phyloP scores from a whole-genome alignment of 2,329 filamentous ascomycete genomes.

The Xylariaceae sp. region DNA sequence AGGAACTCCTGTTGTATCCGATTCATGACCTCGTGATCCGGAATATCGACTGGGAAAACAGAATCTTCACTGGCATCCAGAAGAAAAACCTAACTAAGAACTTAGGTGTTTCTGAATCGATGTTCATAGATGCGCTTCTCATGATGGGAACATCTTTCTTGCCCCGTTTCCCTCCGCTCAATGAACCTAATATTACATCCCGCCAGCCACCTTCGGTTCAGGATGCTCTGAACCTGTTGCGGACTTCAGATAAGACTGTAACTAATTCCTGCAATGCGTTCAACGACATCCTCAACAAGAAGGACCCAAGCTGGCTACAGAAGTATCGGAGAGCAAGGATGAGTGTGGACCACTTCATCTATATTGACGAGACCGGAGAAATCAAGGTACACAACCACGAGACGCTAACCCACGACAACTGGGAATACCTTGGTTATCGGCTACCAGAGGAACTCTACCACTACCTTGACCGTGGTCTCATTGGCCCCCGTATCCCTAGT shows the following conservation, averaged over 20 bases:
- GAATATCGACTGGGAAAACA: constrained; percentile 62
- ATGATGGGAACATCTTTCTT: constrained; percentile 80
- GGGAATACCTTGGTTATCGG: constrained; percentile 85
- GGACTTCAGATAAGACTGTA: constrained; percentile 63
- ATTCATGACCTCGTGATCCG: constrained; percentile 69
- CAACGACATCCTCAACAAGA: constrained; percentile 65
- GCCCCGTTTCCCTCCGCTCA: constrained; percentile 70
- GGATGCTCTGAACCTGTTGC: constrained; percentile 74
- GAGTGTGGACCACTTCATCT: constrained; percentile 81
- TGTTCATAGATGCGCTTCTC: constrained; percentile 78
- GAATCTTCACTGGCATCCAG: constrained; percentile 56
- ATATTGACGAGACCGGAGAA: constrained; percentile 71
- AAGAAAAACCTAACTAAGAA: constrained; percentile 67
- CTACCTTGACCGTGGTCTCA: constrained; percentile 78
- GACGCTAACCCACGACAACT: constrained; percentile 72
- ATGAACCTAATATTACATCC: constrained; percentile 51
- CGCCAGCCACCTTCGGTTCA: constrained; percentile 58
- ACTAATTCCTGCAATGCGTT: constrained; percentile 70
- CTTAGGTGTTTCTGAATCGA: constrained; percentile 60
- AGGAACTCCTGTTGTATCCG: constrained; percentile 81
- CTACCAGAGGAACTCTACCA: constrained; percentile 86
- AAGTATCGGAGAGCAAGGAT: constrained; percentile 82
- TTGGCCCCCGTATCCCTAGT: constrained; percentile 72
- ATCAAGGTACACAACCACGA: constrained; percentile 69
- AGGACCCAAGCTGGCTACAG: constrained; percentile 71